Percentiles rank a stretch among this genome's conserved stretches.
phyloP scores from a whole-genome alignment of 768 basidiomycete species.

The Boletellus sp. region DNA sequence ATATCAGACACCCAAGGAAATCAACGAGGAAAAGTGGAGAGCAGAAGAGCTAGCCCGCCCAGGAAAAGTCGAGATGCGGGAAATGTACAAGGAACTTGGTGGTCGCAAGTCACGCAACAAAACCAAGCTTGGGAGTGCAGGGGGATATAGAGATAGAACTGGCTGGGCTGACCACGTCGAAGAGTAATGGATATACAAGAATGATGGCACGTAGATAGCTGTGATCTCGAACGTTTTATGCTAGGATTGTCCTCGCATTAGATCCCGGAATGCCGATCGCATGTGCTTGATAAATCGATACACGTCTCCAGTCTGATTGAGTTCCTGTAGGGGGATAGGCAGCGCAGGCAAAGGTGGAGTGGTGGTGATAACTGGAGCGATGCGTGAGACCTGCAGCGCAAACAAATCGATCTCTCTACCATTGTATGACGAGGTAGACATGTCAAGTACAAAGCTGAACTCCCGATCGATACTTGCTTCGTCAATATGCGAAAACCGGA shows the following conservation, averaged over 20 bases:
- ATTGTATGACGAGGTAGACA: slow-evolving; percentile 57
- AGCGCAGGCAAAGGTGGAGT: slow-evolving; percentile 67
- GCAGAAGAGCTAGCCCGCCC: slow-evolving; percentile 56
- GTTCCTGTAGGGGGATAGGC: slow-evolving; percentile 61
- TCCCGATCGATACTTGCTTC: slow-evolving; percentile 54
- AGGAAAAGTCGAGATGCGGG: slow-evolving; percentile 81
- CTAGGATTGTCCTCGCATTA: slow-evolving; percentile 8
- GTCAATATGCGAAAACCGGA: slow-evolving; percentile 70
- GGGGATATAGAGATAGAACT: slow-evolving; percentile 68
- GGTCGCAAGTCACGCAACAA: slow-evolving; percentile 79
- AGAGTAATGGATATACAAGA: slow-evolving; percentile 12
- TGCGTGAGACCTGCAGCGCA: neutral
- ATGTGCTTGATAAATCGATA: slow-evolving; percentile 67
- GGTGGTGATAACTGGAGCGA: slow-evolving; percentile 65
- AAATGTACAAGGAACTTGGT: slow-evolving; percentile 86
- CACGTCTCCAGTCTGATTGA: slow-evolving; percentile 69
- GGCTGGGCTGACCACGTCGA: slow-evolving; percentile 57
- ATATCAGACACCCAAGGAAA: slow-evolving; percentile 73
- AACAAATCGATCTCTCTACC: slow-evolving; percentile 43
- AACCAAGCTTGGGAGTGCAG: slow-evolving; percentile 64
- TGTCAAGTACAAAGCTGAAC: slow-evolving; percentile 74
- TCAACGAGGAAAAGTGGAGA: slow-evolving; percentile 71
- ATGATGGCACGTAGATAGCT: neutral
- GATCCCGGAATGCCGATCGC: slow-evolving; percentile 48
- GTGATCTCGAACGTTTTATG: neutral